A percentile compares a stretch with the other conserved stretches of the same genome.
These are phyloP conservation scores for Claviceps sp. DNA, from an alignment of 2,329 filamentous ascomycete genomes.

Conservation along the genomic window DNA sequence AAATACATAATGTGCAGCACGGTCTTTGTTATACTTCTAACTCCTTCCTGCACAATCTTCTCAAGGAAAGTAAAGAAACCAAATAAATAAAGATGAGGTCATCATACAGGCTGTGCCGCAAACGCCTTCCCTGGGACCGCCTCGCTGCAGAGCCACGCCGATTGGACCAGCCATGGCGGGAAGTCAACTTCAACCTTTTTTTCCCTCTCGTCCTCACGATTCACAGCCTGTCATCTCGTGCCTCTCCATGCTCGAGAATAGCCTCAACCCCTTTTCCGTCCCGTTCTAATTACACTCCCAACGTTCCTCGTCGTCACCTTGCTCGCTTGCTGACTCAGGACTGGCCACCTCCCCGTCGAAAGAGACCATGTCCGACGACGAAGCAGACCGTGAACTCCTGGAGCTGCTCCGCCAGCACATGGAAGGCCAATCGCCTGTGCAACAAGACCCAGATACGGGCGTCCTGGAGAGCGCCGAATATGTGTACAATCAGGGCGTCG, in stretches of 20 bases:
- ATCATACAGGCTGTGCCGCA: background rate
- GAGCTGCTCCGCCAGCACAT: constrained; percentile 75
- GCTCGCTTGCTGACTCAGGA: background rate
- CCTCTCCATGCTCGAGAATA: background rate
- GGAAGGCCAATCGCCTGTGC: constrained; percentile 40
- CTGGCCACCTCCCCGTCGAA: background rate
- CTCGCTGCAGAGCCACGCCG: background rate
- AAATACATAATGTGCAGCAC: too few relatives aligned
- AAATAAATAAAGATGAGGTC: too few relatives aligned
- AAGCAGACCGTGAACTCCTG: constrained; percentile 76
- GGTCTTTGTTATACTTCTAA: too few relatives aligned
- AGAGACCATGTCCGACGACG: constrained; percentile 66
- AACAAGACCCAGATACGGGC: constrained; percentile 58
- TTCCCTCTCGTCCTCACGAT: background rate
- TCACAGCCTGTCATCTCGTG: background rate
- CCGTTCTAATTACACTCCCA: background rate
- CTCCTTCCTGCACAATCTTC: too few relatives aligned
- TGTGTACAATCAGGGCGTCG: constrained; percentile 84
- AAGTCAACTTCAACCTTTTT: background rate
- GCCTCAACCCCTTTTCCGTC: background rate
- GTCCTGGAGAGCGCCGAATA: constrained; percentile 74
- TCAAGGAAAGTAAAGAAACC: too few relatives aligned
- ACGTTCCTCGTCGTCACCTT: background rate
- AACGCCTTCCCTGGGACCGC: background rate
- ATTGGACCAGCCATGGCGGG: constrained; percentile 1